Conservation (phyloP, 2,329 filamentous ascomycete genomes). For the Beauveria medogensis region DNA sequence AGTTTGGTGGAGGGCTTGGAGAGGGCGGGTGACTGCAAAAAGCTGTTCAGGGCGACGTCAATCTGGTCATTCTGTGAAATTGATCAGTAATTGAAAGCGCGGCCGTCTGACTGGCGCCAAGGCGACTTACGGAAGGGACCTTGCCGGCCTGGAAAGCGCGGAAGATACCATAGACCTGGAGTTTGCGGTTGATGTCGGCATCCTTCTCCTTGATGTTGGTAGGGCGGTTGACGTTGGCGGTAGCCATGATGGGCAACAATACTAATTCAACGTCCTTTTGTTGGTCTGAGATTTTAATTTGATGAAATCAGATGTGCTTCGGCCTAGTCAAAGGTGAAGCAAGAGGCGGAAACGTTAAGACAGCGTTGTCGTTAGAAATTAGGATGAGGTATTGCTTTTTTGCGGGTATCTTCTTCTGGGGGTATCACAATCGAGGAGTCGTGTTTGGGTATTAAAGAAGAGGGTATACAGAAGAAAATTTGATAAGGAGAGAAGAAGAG, state of each 20-base stretch:
- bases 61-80: constrained; percentile 75
- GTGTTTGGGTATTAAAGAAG: constrained; percentile 10
- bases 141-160: constrained; percentile 82
- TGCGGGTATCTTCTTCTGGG: not conserved
- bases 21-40: constrained; percentile 64
- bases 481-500: not conserved
- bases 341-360: not conserved
- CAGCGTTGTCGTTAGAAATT: constrained; percentile 5
- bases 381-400: not conserved
- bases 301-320: not conserved
- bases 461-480: constrained; percentile 7
- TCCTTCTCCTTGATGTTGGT: constrained; percentile 70
- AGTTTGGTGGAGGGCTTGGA: constrained; percentile 65
- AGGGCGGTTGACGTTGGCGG: constrained; percentile 59
- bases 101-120: not conserved
- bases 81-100: constrained; percentile 10
- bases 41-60: constrained; percentile 87
- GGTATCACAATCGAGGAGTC: constrained; percentile 8
- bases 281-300: not conserved
- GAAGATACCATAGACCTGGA: constrained; percentile 89
- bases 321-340: constrained; percentile 4
- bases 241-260: constrained; percentile 12
- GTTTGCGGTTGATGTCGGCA: constrained; percentile 82
- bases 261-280: not conserved
- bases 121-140: constrained; percentile 66